A percentile compares a stretch with the other conserved stretches of the same genome.
Conservation (phyloP, 2,329 filamentous ascomycete genomes). For the Scedosporium minutisporum region DNA sequence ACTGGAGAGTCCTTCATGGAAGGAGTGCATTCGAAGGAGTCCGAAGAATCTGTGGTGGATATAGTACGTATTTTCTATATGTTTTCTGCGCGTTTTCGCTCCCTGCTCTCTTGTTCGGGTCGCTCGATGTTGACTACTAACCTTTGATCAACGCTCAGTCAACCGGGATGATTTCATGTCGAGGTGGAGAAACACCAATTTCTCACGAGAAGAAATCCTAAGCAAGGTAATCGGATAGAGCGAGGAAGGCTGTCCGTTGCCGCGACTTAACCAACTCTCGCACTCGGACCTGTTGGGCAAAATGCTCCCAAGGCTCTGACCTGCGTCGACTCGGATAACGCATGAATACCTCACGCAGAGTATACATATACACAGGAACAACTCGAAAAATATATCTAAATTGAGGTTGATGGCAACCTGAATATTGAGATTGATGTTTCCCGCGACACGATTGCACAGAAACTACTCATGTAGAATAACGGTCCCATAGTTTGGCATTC, state of each 20-base stretch:
- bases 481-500: too few relatives aligned
- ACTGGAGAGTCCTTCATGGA: conserved; percentile 90
- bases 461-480: too few relatives aligned
- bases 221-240: conserved; percentile 9
- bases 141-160: conserved; percentile 34
- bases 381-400: too few relatives aligned
- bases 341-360: too few relatives aligned
- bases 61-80: conserved; percentile 52
- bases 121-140: background rate
- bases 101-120: background rate
- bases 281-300: too few relatives aligned
- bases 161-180: conserved; percentile 75
- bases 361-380: too few relatives aligned
- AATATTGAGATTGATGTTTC: too few relatives aligned
- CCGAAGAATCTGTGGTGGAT: conserved; percentile 82
- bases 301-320: too few relatives aligned
- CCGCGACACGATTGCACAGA: too few relatives aligned
- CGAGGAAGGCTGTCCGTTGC: background rate
- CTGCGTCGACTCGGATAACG: too few relatives aligned
- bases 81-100: background rate
- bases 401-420: too few relatives aligned
- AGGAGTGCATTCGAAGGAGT: conserved; percentile 73
- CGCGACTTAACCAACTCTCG: background rate
- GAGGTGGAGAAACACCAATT: conserved; percentile 64
- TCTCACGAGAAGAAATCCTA: conserved; percentile 32